phyloP scores from a whole-genome alignment of 2,329 filamentous ascomycete genomes.

The Botrytis paeoniae region DNA sequence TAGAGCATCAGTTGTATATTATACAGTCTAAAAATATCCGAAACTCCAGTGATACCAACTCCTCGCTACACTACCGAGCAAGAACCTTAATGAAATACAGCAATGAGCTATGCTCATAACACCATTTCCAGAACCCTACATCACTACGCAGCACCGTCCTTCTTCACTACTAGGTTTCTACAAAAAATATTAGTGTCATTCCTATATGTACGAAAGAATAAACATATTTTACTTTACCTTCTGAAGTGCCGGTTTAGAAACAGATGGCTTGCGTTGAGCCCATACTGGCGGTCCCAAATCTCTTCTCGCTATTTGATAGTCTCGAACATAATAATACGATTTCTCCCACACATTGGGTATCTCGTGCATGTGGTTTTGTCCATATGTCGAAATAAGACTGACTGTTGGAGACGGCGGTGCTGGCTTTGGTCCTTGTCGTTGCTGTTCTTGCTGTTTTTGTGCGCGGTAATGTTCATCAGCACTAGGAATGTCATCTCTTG shows the following conservation, averaged over 20 bases:
- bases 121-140: background rate
- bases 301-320: background rate
- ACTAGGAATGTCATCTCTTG: background rate
- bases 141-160: background rate
- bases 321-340: background rate
- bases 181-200: background rate
- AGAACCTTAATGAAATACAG: background rate
- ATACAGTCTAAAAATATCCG: background rate
- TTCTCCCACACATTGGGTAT: rapidly evolving
- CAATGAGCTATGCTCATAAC: background rate
- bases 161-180: background rate
- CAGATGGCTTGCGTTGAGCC: background rate
- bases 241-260: background rate
- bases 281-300: background rate
- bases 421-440: background rate
- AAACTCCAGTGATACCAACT: background rate
- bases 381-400: background rate
- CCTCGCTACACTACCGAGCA: background rate
- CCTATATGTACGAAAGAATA: no score
- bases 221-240: background rate
- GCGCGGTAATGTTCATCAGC: background rate
- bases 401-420: background rate
- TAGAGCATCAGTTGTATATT: background rate
- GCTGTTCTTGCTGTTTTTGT: background rate
- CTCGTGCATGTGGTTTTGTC: background rate